These are phyloP conservation scores for Moniliophthora roreri DNA, from an alignment of 1,284 basidiomycete genomes.

Conservation along the genomic window DNA sequence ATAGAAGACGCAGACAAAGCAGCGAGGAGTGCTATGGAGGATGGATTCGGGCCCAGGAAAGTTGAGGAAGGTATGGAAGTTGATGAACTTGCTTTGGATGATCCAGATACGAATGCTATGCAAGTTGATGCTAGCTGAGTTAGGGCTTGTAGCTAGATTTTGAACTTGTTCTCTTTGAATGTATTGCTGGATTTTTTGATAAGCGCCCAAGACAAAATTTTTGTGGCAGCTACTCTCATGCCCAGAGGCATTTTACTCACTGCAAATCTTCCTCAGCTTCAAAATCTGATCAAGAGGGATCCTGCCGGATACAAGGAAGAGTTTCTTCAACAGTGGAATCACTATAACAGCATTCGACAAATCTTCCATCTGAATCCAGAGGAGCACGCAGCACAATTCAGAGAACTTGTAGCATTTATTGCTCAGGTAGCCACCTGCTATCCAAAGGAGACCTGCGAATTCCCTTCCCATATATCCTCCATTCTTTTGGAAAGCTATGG, in stretches of 20 bases:
- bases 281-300: constrained; percentile 97
- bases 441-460: constrained; percentile 81
- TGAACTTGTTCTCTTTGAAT: too few species aligned
- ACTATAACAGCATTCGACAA: constrained; percentile 86
- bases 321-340: constrained; percentile 98
- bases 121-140: background rate
- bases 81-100: background rate
- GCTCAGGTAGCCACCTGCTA: constrained; percentile 88
- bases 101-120: background rate
- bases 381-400: constrained; percentile 81
- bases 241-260: constrained; percentile 64
- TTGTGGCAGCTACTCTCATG: constrained; percentile 32
- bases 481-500: constrained; percentile 79
- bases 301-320: constrained; percentile 92
- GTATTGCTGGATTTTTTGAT: too few species aligned
- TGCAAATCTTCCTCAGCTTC: constrained; percentile 78
- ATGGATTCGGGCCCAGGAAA: constrained; percentile 26
- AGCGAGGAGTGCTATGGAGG: constrained; percentile 42
- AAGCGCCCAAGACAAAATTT: background rate
- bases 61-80: constrained; percentile 23
- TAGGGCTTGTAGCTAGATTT: too few species aligned
- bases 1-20: constrained; percentile 54
- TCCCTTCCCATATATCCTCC: constrained; percentile 76
- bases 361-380: constrained; percentile 80
- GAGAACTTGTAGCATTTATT: constrained; percentile 86